Conservation (phyloP, 768 basidiomycete genomes). For the Leccinellum rugosiceps region DNA sequence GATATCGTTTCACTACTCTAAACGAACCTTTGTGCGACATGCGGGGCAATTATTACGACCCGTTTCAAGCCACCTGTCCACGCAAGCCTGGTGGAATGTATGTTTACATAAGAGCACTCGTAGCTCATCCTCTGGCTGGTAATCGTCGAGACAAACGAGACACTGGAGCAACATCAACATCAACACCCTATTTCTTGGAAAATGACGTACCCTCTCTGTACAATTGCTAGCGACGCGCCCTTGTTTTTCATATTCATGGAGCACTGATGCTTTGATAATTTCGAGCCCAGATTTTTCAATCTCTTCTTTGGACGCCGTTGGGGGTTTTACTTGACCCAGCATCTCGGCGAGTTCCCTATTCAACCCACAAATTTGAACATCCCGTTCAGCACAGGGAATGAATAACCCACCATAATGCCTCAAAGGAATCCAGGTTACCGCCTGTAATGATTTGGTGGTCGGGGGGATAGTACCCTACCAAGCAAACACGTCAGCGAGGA, state of each 20-base stretch:
- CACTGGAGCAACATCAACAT: constrained; percentile 43
- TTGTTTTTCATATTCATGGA: constrained; percentile 53
- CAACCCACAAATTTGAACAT: neutral
- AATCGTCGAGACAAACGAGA: constrained; percentile 86
- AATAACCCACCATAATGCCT: constrained; percentile 63
- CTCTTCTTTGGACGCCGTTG: constrained; percentile 78
- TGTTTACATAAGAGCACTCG: constrained; percentile 82
- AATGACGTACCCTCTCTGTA: constrained; percentile 62
- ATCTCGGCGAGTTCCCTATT: constrained; percentile 78
- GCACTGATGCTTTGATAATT: constrained; percentile 54
- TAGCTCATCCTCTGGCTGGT: constrained; percentile 71
- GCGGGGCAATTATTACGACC: constrained; percentile 92
- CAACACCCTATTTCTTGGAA: neutral
- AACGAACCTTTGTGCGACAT: constrained; percentile 70
- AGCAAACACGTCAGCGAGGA: constrained; percentile 4
- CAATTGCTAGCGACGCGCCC: constrained; percentile 76
- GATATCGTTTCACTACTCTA: neutral
- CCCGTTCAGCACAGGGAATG: neutral
- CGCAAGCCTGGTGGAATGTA: constrained; percentile 86
- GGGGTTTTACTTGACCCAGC: constrained; percentile 77
- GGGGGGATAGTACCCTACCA: constrained; percentile 84
- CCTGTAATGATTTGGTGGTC: constrained; percentile 88
- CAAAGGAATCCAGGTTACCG: constrained; percentile 72
- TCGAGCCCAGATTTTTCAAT: constrained; percentile 82
- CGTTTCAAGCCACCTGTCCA: constrained; percentile 83